Evolutionary conservation across 805 yeast species (phyloP).

Genomic region (Kurtzmaniella fragi): DNA sequence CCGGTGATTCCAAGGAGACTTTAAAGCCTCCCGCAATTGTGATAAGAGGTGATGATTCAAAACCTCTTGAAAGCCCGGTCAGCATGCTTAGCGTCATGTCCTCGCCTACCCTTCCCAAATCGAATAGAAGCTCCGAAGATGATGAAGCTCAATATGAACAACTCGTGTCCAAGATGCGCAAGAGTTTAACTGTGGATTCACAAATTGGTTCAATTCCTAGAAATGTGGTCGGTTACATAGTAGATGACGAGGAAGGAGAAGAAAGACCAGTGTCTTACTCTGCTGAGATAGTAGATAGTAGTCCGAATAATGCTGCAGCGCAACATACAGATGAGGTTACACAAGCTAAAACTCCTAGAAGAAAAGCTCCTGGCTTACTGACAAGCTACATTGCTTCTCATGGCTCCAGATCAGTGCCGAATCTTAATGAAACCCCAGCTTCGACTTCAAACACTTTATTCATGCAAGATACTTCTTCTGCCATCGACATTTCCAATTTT

Average conservation of each 20-base stretch:
- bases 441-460: not conserved
- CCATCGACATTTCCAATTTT: conserved; percentile 34
- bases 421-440: conserved; percentile 6
- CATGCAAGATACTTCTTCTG: conserved; percentile 24
- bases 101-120: too few species aligned
- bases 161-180: conserved; percentile 9
- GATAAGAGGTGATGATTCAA: too few species aligned
- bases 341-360: not conserved
- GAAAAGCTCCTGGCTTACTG: not conserved
- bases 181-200: conserved; percentile 7
- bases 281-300: conserved; percentile 12
- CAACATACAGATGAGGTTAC: not conserved
- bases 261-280: conserved; percentile 19
- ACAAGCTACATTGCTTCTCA: conserved; percentile 1
- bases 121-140: too few species aligned
- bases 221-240: too few species aligned
- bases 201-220: not conserved
- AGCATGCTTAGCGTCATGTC: too few species aligned
- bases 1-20: too few species aligned
- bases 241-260: not conserved
- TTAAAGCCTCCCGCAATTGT: too few species aligned
- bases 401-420: conserved; percentile 12
- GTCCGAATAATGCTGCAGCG: not conserved
- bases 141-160: conserved; percentile 9
- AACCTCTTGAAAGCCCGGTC: too few species aligned